Evolutionary conservation across 495 filamentous ascomycete genomes (phyloP), one percentile per base, ranked within the genome.

Genomic region (Neurospora hispaniola): DNA sequence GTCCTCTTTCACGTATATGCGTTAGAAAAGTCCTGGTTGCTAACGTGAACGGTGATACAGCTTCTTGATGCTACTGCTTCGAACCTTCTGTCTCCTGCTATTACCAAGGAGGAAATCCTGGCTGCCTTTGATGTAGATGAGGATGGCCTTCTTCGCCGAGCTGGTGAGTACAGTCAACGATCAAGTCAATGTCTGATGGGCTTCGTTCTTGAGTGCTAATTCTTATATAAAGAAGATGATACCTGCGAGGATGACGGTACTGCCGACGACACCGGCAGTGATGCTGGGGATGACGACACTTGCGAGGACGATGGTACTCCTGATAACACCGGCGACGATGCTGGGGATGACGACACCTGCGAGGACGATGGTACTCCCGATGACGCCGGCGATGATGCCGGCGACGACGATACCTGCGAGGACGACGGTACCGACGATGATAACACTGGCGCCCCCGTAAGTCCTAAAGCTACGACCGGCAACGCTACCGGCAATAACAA

Each of bases 81-180:
- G 76, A 86, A 87, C 74, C 86, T 90, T 4, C 79, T 90, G 18
- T 87, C 89, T 35, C 82, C 87, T 16, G 89, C 89, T 71, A 88
- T 85, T 20, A 84, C 85, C n/a, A 82, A 82, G 27, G 82, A 75
- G 23, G 87, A 90, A 74, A 89, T 90, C 73, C 73, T 76, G 42
- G 84, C 85, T 42, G 88, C 88, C 31, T 86, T 87, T 48, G 84
- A 76, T 40, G 82, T 31, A 1, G 27, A 59, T 69, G 72, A 11
- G 2, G 46, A 54, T 54, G 20, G 20, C 10, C 23, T 20, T 54
- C 35, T 38, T 38, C 35, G 35, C 35, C 35, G 35, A 4, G 12
- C 23, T 62, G 54, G 54, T 62, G 23, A 62, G 54, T 62, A 27
- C 9, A 23, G 11, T 27, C 2, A 5, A 54, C n/a, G 23, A 62